These are phyloP conservation scores for Primulina huaijiensis DNA, from an alignment of 257 asterid genomes.

Conservation along the genomic window DNA sequence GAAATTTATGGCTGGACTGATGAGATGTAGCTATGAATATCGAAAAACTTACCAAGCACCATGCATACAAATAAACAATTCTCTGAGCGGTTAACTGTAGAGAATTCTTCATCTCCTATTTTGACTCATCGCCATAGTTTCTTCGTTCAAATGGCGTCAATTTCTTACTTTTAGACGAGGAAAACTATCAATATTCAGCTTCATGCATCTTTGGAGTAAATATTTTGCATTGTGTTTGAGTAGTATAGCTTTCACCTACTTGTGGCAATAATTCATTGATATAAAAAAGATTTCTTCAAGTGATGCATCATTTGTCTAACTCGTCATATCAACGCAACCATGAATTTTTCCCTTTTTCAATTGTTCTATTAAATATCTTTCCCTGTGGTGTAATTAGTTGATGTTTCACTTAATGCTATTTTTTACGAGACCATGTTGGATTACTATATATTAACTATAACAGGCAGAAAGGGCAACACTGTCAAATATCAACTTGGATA, in stretches of 20 bases:
- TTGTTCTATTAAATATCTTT: not conserved
- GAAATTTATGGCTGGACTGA: too few relatives aligned
- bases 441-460: slow-evolving; percentile 23
- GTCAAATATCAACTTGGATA: slow-evolving; percentile 80
- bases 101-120: slow-evolving; percentile 10
- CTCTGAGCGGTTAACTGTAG: not conserved
- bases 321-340: slow-evolving; percentile 1
- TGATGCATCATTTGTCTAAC: slow-evolving; percentile 5
- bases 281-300: not conserved
- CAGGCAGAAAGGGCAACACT: slow-evolving; percentile 78
- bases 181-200: not conserved
- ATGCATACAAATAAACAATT: too few relatives aligned
- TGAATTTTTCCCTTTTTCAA: not conserved
- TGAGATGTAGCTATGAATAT: too few relatives aligned
- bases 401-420: slow-evolving; percentile 11
- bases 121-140: not conserved
- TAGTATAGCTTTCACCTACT: not conserved
- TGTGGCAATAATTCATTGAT: slow-evolving; percentile 4
- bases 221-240: not conserved
- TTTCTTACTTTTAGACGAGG: not conserved
- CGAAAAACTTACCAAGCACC: too few relatives aligned
- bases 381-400: slow-evolving; percentile 16
- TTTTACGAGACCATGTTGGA: slow-evolving; percentile 1
- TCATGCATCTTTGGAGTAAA: not conserved
- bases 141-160: not conserved